Conservation (phyloP, 2,329 filamentous ascomycete species). For the Mycocentrospora acerina region DNA sequence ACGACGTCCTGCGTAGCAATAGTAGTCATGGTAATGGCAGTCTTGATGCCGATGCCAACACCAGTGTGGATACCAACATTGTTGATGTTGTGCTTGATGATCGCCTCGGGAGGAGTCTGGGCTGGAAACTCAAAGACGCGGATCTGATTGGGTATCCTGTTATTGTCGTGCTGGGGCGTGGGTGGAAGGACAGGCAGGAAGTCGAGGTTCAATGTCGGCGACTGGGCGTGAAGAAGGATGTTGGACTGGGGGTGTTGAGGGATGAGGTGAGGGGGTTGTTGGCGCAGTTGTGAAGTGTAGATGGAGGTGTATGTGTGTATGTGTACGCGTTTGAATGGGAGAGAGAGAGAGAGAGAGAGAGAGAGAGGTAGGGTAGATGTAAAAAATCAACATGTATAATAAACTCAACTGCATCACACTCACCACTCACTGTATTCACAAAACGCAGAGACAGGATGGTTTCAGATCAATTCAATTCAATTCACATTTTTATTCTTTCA, state of each 20-base stretch:
- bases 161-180: slow-evolving; percentile 69
- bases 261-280: slow-evolving; percentile 39
- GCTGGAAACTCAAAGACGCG: slow-evolving; percentile 88
- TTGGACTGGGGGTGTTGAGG: slow-evolving; percentile 55
- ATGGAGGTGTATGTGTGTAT: too few relatives aligned
- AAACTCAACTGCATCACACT: too few relatives aligned
- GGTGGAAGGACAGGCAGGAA: slow-evolving; percentile 38
- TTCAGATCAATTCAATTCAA: too few relatives aligned
- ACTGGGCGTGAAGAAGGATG: slow-evolving; percentile 62
- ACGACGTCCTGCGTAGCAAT: slow-evolving; percentile 56
- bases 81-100: slow-evolving; percentile 43
- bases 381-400: too few relatives aligned
- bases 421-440: too few relatives aligned
- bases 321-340: too few relatives aligned
- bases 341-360: too few relatives aligned
- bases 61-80: too few relatives aligned
- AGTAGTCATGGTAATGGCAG: neutral
- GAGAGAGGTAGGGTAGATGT: too few relatives aligned
- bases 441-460: too few relatives aligned
- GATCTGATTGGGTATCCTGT: slow-evolving; percentile 88
- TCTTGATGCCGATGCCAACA: too few relatives aligned
- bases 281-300: slow-evolving; percentile 13
- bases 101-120: slow-evolving; percentile 58
- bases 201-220: slow-evolving; percentile 79
- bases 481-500: too few relatives aligned